Evolutionary conservation across 2,329 filamentous ascomycete species (phyloP), one percentile per base, ranked within the genome.

Genomic region (Beauveria sp.): DNA sequence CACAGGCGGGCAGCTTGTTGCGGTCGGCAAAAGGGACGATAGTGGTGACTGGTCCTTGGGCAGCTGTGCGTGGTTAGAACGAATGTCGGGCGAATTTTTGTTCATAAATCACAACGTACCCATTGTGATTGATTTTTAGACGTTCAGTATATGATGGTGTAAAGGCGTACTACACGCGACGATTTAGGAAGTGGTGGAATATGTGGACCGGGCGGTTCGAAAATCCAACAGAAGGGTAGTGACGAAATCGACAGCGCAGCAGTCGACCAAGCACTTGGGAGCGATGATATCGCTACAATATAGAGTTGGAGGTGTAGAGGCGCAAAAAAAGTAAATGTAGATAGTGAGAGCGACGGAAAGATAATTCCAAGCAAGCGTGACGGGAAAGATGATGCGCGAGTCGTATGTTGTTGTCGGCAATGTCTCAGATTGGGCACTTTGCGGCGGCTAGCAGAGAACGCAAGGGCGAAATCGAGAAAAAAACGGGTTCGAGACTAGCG

Each of bases 1-100:
- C 87, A 68, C 88, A 91, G 28, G 79, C 70, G 5, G 88, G 88
- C 54, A 91, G 81, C 47, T 70, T 58, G 53, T 62, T 61, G 24
- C 62, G 64, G 47, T 78, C 72, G 52, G 68, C 65, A 66, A 86
- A 83, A 54, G 84, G 84, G 47, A 84, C 76, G 64, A 87, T 77
- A 6, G 82, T 84, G 14, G 81, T 84, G 46, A 69, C 14, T 10
- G 60, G 59, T 2, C 12, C 34, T 26, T 59, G 57, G 26, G 59
- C 59, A 43, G 34, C 5, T 28, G 37, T 16, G n/a, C 2, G 20
- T 20, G 14, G 14, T 53, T 1, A 28, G 1, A 12, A 20, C 22
- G 8, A 28, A n/a, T 28, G 8, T 28, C 18, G 26, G 40, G 22
- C 18, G 3, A n/a, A 7, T 6, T 5, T 0, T 37, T 16, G 5